Percentiles rank a stretch among this genome's conserved stretches.
These are phyloP conservation scores for Acer saccharum DNA, from an alignment of 345 rosid species.

Conservation along the genomic window DNA sequence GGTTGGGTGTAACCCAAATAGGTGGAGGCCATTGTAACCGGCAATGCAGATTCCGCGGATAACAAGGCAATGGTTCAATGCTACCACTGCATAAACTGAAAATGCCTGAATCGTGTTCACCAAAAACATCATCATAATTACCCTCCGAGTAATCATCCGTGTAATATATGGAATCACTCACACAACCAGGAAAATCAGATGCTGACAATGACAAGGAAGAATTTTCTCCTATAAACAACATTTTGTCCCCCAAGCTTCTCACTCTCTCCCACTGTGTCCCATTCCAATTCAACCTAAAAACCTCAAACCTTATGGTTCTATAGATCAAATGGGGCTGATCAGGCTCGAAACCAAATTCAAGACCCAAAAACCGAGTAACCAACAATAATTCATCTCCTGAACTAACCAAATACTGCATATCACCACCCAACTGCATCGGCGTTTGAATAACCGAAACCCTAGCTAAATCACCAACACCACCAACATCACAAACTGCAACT, in stretches of 20 bases:
- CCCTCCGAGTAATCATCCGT: conserved; percentile 54
- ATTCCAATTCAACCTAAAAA: conserved; percentile 37
- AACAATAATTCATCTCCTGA: conserved; percentile 48
- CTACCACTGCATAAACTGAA: conserved; percentile 42
- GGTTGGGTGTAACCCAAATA: conserved; percentile 59
- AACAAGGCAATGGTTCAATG: conserved; percentile 54
- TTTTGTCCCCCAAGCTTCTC: conserved; percentile 36
- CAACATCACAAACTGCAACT: conserved; percentile 41
- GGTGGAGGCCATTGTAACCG: conserved; percentile 40
- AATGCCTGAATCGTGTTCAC: conserved; percentile 56
- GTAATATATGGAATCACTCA: conserved; percentile 47
- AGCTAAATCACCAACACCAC: conserved; percentile 22
- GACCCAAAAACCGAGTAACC: conserved; percentile 38
- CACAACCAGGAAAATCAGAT: conserved; percentile 48
- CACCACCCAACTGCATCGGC: conserved; percentile 33
- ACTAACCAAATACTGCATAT: conserved; percentile 58
- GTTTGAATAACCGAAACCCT: conserved; percentile 36
- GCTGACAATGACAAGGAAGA: conserved; percentile 47
- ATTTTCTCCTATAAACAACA: conserved; percentile 54
- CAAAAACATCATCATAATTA: conserved; percentile 36
- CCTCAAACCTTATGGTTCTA: conserved; percentile 46
- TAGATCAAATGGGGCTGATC: conserved; percentile 28
- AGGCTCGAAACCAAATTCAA: conserved; percentile 28
- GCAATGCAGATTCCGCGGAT: conserved; percentile 14
- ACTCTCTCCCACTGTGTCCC: conserved; percentile 41